phyloP scores from a whole-genome alignment of 1,284 basidiomycete genomes.

The Fomitopsis pinicola region DNA sequence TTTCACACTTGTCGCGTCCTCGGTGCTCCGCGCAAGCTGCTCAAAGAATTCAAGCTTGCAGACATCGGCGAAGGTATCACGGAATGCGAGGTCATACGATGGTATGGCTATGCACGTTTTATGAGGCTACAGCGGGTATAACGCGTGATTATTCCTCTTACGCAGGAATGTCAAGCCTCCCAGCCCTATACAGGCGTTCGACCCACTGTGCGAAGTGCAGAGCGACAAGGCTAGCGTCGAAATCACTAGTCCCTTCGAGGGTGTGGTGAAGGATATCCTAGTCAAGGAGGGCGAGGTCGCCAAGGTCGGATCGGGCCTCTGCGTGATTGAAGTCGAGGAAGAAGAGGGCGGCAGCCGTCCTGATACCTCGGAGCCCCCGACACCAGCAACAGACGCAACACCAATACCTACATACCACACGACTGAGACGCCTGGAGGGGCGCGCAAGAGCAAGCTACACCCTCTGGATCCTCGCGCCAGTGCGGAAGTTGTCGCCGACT shows the following conservation, averaged over 20 bases:
- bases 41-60: constrained; percentile 83
- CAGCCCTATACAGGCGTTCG: constrained; percentile 71
- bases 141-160: not conserved
- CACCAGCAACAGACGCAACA: not conserved
- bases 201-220: constrained; percentile 89
- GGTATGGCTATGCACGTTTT: constrained; percentile 44
- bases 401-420: not conserved
- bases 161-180: constrained; percentile 57
- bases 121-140: constrained; percentile 2
- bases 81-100: constrained; percentile 87
- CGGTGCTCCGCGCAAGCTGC: not conserved
- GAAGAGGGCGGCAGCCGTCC: constrained; percentile 28
- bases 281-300: constrained; percentile 83
- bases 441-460: constrained; percentile 38
- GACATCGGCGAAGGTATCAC: constrained; percentile 94
- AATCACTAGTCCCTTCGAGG: constrained; percentile 87
- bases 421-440: not conserved
- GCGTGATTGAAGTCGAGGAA: constrained; percentile 78
- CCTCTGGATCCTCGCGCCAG: constrained; percentile 62
- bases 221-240: constrained; percentile 95
- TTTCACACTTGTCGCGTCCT: not conserved
- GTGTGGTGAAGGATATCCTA: constrained; percentile 68
- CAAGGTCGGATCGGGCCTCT: constrained; percentile 83
- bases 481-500: constrained; percentile 8
- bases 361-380: constrained; percentile 9